Evolutionary conservation across 176 grass and related monocot species (phyloP).

Genomic region (Luzula sylvatica): DNA sequence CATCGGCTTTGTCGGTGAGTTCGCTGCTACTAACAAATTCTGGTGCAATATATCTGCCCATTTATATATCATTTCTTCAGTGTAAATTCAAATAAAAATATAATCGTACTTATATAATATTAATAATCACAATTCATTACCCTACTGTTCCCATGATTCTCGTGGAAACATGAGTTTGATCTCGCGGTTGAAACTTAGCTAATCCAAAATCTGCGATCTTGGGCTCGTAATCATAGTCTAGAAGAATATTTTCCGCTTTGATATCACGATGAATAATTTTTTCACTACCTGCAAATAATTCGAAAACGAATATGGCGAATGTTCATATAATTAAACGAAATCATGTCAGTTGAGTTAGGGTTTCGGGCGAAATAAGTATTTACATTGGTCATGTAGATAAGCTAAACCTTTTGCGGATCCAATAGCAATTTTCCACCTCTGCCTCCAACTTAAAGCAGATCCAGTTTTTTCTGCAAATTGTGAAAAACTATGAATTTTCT

Average conservation of each 20-base stretch:
- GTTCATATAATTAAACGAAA: neutral
- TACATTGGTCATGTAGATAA: constrained; percentile 48
- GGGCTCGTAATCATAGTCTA: constrained; percentile 39
- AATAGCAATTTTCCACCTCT: constrained; percentile 36
- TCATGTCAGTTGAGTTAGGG: neutral
- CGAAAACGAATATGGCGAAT: neutral
- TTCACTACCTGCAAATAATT: constrained; percentile 24
- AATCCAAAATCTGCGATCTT: constrained; percentile 59
- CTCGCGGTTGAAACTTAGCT: constrained; percentile 38
- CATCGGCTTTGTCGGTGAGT: constrained; percentile 40
- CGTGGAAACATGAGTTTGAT: constrained; percentile 48
- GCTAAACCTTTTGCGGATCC: constrained; percentile 42
- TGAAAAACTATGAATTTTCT: no score
- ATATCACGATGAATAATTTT: constrained; percentile 60
- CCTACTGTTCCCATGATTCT: constrained; percentile 54
- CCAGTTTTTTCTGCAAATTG: constrained; percentile 4
- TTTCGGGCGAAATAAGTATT: constrained; percentile 5
- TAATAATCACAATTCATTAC: constrained; percentile 12
- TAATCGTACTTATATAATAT: neutral
- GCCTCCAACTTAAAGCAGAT: constrained; percentile 21
- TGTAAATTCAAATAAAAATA: neutral
- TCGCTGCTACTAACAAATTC: constrained; percentile 39
- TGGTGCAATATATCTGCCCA: constrained; percentile 43
- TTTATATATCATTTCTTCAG: no score
- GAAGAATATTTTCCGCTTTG: constrained; percentile 51